A percentile compares a stretch with the other conserved stretches of the same genome.
Conservation (phyloP, 495 filamentous ascomycete species). For the Penicillium cataractarum region DNA sequence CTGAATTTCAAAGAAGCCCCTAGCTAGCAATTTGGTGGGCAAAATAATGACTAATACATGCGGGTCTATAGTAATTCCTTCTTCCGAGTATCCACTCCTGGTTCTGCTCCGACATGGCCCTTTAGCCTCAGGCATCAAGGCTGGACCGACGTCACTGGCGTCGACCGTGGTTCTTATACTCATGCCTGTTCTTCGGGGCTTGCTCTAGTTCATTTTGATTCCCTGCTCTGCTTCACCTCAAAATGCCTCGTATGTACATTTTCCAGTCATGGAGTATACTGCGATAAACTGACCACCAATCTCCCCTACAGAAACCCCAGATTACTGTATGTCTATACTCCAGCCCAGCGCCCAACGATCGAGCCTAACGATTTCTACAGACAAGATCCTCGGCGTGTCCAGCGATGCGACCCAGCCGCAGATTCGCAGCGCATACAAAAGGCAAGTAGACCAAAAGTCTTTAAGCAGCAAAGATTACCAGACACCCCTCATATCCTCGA, state of each 20-base stretch:
- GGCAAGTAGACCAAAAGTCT: conserved; percentile 45
- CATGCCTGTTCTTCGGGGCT: not conserved
- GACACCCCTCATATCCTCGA: not conserved
- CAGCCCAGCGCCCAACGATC: not conserved
- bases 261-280: not conserved
- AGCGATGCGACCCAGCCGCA: conserved; percentile 76
- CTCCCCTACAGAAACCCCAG: conserved; percentile 15
- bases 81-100: too few species aligned
- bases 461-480: not conserved
- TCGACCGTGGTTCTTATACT: conserved; percentile 6
- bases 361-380: conserved; percentile 30
- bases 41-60: too few species aligned
- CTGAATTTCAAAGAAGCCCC: too few species aligned
- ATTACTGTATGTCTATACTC: conserved; percentile 28
- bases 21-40: too few species aligned
- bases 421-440: conserved; percentile 94
- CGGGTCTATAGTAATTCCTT: too few species aligned
- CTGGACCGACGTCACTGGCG: conserved; percentile 27
- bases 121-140: conserved; percentile 11
- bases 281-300: conserved; percentile 7
- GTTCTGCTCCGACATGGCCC: not conserved
- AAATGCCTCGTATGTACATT: conserved; percentile 33
- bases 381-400: conserved; percentile 72
- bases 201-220: not conserved
- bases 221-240: conserved; percentile 5